Base-by-base conservation (phyloP, 2,329 filamentous ascomycete genomes). In the Penicillium verrucosum region DNA sequence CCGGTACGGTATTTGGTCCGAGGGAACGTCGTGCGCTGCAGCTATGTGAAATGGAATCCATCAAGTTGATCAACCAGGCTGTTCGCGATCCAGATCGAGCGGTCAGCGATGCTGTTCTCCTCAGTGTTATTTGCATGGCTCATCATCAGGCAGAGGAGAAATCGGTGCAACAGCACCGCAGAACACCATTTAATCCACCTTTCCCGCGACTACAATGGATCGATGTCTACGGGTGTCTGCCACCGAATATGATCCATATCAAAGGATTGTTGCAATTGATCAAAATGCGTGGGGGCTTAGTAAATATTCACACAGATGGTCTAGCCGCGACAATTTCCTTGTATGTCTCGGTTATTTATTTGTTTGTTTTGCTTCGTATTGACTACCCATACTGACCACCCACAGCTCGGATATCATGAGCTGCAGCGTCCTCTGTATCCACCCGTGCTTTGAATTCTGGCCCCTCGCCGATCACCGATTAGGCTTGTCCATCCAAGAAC, bases 261-360 rank as follows among this genome's bases (percentile, higher is more conserved):
- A 60, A 66, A 47, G 73, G 73, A 0, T 56, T 76, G 30, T 59
- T 70, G 6, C 69, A 73, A 45, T 64, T 76, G 59, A 56, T 77
- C 40, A 67, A 69, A 21, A 48, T 74, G 7, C 69, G 70, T 30
- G 75, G 75, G 6, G 75, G 75, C 0, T 54, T 78, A 9, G 58
- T 66, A 5, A 68, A 71, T 12, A 68, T 78, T 32, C 65, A 65
- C 34, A 61, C 75, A 21, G 69, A 70, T 9, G 75, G 75, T 3
- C 56, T 77, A 29, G 69, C 72, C 8, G 65, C 72, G 34, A 69
- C 70, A 0, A 62, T 78, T 27, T 73, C 69, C n/a, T 75, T 73
- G 73, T 76, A 68, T 58, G 71, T 64, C 21, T 25, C 23, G 18
- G 29, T 30, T 36, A 1, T 29, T 29, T n/a, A 29, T 36, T 1